Conservation (phyloP, 116 monocot species). For the Papilionanthe hybrid region DNA sequence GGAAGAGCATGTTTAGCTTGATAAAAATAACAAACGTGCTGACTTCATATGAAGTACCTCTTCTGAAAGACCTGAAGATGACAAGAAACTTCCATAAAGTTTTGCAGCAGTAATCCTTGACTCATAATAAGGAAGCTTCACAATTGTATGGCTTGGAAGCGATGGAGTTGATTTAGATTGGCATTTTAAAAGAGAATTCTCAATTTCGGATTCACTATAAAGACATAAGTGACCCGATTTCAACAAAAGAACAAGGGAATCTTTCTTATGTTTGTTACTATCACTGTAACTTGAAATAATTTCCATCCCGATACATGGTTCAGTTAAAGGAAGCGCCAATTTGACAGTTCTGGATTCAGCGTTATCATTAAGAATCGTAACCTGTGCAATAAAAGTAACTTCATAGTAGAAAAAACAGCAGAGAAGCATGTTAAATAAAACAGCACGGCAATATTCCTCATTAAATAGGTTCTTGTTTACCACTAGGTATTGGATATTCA, state of each 20-base stretch:
- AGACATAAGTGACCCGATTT: slow-evolving; percentile 64
- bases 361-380: slow-evolving; percentile 68
- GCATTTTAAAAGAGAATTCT: slow-evolving; percentile 49
- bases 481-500: not conserved
- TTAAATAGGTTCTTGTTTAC: not conserved
- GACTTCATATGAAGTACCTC: slow-evolving; percentile 38
- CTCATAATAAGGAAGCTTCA: slow-evolving; percentile 51
- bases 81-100: slow-evolving; percentile 30
- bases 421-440: not conserved
- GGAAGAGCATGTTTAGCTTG: slow-evolving; percentile 5
- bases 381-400: slow-evolving; percentile 25
- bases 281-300: slow-evolving; percentile 45
- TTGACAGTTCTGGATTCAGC: slow-evolving; percentile 74
- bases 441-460: not conserved
- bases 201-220: slow-evolving; percentile 72
- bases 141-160: slow-evolving; percentile 39
- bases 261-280: slow-evolving; percentile 45
- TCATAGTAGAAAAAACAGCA: not conserved
- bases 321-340: slow-evolving; percentile 64
- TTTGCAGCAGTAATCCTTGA: slow-evolving; percentile 53
- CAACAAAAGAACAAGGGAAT: slow-evolving; percentile 57
- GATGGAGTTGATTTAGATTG: slow-evolving; percentile 50
- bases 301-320: slow-evolving; percentile 65
- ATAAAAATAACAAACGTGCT: not conserved
- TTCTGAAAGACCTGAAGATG: slow-evolving; percentile 16